These are phyloP conservation scores for Biancaea sappan DNA, from an alignment of 306 rosid genomes.

Conservation along the genomic window DNA sequence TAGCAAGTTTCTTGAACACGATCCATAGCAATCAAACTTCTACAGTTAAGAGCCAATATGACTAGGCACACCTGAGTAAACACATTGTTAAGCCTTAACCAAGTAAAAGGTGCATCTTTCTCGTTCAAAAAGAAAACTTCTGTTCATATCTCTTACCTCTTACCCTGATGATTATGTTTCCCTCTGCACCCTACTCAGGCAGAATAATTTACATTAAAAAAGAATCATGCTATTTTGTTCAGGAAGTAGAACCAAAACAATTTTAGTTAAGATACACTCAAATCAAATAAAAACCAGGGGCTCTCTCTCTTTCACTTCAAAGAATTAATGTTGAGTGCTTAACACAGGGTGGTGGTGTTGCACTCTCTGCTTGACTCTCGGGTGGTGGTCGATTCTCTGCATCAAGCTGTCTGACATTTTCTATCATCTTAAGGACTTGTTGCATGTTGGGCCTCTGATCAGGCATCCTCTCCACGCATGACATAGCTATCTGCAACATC, in stretches of 20 bases:
- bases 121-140: not conserved
- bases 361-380: conserved; percentile 50
- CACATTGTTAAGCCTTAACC: not conserved
- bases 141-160: not conserved
- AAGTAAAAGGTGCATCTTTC: not conserved
- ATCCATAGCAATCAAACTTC: no score
- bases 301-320: conserved; percentile 35
- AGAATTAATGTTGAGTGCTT: conserved; percentile 27
- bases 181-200: not conserved
- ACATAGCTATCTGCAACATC: conserved; percentile 85
- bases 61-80: not conserved
- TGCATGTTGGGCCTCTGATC: conserved; percentile 82
- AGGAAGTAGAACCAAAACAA: conserved; percentile 24
- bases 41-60: no score
- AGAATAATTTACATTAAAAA: not conserved
- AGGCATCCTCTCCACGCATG: conserved; percentile 80
- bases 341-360: conserved; percentile 38
- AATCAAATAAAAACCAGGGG: conserved; percentile 34
- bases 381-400: conserved; percentile 50
- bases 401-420: conserved; percentile 63
- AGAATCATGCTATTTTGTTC: conserved; percentile 44
- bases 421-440: conserved; percentile 71
- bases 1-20: no score
- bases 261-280: conserved; percentile 31
- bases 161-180: not conserved